phyloP scores from a whole-genome alignment of 768 basidiomycete genomes.

The Suillus subluteus region DNA sequence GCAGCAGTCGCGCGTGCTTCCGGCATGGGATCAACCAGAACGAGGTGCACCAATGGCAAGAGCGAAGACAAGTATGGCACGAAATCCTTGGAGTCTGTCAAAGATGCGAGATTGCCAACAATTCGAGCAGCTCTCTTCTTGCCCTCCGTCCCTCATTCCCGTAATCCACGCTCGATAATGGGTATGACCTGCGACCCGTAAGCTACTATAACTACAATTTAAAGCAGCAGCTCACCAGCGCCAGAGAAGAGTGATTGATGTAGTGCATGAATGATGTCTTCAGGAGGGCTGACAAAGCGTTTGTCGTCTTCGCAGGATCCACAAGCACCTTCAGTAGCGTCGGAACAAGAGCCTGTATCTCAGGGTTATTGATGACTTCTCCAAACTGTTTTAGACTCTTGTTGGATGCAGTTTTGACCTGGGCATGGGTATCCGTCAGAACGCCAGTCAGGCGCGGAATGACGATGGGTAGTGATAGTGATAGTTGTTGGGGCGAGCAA shows the following conservation, averaged over 20 bases:
- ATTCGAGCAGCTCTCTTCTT: slow-evolving; percentile 97
- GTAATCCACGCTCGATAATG: slow-evolving; percentile 92
- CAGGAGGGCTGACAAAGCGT: slow-evolving; percentile 85
- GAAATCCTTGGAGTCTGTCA: slow-evolving; percentile 90
- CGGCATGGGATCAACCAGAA: slow-evolving; percentile 95
- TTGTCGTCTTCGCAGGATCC: slow-evolving; percentile 89
- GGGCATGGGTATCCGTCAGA: slow-evolving; percentile 95
- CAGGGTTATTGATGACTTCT: slow-evolving; percentile 97
- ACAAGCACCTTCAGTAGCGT: slow-evolving; percentile 92
- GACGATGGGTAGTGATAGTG: slow-evolving; percentile 92
- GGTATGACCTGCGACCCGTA: slow-evolving; percentile 72
- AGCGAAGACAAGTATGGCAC: slow-evolving; percentile 91
- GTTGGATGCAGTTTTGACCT: slow-evolving; percentile 92
- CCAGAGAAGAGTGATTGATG: slow-evolving; percentile 95
- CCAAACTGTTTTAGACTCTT: slow-evolving; percentile 97
- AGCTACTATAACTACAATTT: slow-evolving; percentile 4
- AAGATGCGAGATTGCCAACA: slow-evolving; percentile 92
- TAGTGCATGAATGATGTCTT: slow-evolving; percentile 99
- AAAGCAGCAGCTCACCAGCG: slow-evolving; percentile 60
- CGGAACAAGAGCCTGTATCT: slow-evolving; percentile 90
- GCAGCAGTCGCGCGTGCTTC: slow-evolving; percentile 97
- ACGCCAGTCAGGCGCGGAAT: slow-evolving; percentile 95
- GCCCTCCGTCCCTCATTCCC: slow-evolving; percentile 89
- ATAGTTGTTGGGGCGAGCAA: slow-evolving; percentile 93
- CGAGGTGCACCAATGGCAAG: slow-evolving; percentile 87